A percentile compares a stretch with the other conserved stretches of the same genome.
Evolutionary conservation across 2,329 filamentous ascomycete genomes (phyloP).

Genomic region (Hypocrella siamensis): DNA sequence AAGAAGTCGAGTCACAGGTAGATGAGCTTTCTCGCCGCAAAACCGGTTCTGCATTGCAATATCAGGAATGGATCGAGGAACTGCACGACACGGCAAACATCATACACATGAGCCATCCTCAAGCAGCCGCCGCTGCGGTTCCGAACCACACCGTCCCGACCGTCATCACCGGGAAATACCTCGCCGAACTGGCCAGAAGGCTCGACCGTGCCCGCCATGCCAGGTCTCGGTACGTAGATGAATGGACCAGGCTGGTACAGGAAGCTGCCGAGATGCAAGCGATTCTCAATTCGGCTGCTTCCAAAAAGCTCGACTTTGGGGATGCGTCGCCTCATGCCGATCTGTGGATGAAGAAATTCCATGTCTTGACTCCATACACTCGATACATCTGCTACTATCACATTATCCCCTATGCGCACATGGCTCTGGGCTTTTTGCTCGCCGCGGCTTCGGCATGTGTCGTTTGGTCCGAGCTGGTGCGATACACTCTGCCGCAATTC

Average conservation of each 20-base stretch:
- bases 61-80: slow-evolving; percentile 93
- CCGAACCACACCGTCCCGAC: slow-evolving; percentile 45
- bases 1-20: slow-evolving; percentile 70
- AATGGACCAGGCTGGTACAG: slow-evolving; percentile 70
- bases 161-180: slow-evolving; percentile 82
- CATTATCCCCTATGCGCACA: slow-evolving; percentile 51
- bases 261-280: slow-evolving; percentile 62
- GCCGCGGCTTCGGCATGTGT: slow-evolving; percentile 65
- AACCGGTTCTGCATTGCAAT: slow-evolving; percentile 56
- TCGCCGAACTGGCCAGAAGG: slow-evolving; percentile 76
- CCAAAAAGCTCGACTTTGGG: slow-evolving; percentile 65
- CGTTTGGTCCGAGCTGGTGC: slow-evolving; percentile 87
- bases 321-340: slow-evolving; percentile 38
- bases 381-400: slow-evolving; percentile 67
- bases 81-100: slow-evolving; percentile 61
- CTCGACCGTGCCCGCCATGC: slow-evolving; percentile 71
- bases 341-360: slow-evolving; percentile 36
- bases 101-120: slow-evolving; percentile 41
- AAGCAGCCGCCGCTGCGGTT: slow-evolving; percentile 23
- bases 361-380: slow-evolving; percentile 61
- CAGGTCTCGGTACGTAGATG: slow-evolving; percentile 64
- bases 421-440: slow-evolving; percentile 51
- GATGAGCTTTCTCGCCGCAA: slow-evolving; percentile 67
- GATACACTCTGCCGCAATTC: slow-evolving; percentile 59
- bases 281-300: slow-evolving; percentile 69